Evolutionary conservation across 257 asterid genomes (phyloP).

Genomic region (Ophiorrhiza pumila): DNA sequence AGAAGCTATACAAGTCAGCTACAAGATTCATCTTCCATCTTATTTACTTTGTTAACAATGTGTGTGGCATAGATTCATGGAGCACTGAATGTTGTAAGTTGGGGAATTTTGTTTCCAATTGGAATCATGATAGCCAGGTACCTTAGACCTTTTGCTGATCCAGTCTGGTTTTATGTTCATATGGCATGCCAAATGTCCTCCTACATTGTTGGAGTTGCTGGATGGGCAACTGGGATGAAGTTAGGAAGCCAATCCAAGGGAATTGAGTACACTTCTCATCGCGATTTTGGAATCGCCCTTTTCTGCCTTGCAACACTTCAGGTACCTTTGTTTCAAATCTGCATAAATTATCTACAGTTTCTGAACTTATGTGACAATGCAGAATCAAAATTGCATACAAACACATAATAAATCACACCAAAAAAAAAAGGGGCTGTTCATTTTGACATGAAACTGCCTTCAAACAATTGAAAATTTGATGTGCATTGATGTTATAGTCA

Average conservation of each 20-base stretch:
- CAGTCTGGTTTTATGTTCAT: conserved; percentile 31
- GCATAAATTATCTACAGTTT: background rate
- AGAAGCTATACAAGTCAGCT: background rate
- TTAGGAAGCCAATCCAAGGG: conserved; percentile 29
- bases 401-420: background rate
- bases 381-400: background rate
- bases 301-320: conserved; percentile 28
- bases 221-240: conserved; percentile 29
- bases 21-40: background rate
- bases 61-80: conserved; percentile 21
- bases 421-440: background rate
- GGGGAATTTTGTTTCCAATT: conserved; percentile 31
- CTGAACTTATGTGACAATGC: too few relatives aligned
- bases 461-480: background rate
- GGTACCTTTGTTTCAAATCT: conserved; percentile 11
- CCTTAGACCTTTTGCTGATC: conserved; percentile 23
- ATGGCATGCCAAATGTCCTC: conserved; percentile 21
- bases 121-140: conserved; percentile 27
- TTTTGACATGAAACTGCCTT: background rate
- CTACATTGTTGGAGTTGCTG: conserved; percentile 28
- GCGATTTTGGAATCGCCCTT: conserved; percentile 23
- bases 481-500: background rate
- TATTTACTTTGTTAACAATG: background rate
- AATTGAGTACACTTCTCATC: conserved; percentile 16
- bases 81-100: conserved; percentile 24